Percentiles rank a stretch among this genome's conserved stretches.
Evolutionary conservation across 306 rosid genomes (phyloP).

Genomic region (Gynostemma pentaphyllum): DNA sequence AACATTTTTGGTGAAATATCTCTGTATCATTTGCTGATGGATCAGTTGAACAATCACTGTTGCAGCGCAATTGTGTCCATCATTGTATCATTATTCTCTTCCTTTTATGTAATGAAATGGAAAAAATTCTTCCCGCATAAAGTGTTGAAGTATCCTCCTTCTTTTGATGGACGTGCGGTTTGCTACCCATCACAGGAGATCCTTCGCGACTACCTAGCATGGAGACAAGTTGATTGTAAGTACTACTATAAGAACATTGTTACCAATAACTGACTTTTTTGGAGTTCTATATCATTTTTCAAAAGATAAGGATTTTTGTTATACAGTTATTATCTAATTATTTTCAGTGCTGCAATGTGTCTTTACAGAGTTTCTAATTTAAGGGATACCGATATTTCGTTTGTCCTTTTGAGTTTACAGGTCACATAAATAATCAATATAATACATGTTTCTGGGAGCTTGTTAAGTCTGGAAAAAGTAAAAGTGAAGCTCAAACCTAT

Average conservation of each 20-base stretch:
- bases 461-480: slow-evolving; percentile 59
- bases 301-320: not conserved
- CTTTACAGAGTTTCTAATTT: not conserved
- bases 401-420: slow-evolving; percentile 16
- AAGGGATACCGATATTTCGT: not conserved
- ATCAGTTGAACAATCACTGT: slow-evolving; percentile 6
- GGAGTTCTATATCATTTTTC: not conserved
- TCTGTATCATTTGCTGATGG: not conserved
- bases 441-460: slow-evolving; percentile 91
- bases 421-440: slow-evolving; percentile 81
- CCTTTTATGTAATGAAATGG: slow-evolving; percentile 53
- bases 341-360: not conserved
- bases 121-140: slow-evolving; percentile 34
- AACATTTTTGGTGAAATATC: not conserved
- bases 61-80: slow-evolving; percentile 49
- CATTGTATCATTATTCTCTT: slow-evolving; percentile 60
- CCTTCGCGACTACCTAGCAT: slow-evolving; percentile 62
- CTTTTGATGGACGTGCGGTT: slow-evolving; percentile 74
- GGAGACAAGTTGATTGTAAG: slow-evolving; percentile 94
- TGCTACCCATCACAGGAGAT: slow-evolving; percentile 69
- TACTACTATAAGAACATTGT: not conserved
- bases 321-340: not conserved
- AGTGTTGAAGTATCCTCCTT: slow-evolving; percentile 51
- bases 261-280: not conserved
- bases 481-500: slow-evolving; percentile 53